phyloP scores from a whole-genome alignment of 202 grass and related monocot genomes.

The Setaria viridis region DNA sequence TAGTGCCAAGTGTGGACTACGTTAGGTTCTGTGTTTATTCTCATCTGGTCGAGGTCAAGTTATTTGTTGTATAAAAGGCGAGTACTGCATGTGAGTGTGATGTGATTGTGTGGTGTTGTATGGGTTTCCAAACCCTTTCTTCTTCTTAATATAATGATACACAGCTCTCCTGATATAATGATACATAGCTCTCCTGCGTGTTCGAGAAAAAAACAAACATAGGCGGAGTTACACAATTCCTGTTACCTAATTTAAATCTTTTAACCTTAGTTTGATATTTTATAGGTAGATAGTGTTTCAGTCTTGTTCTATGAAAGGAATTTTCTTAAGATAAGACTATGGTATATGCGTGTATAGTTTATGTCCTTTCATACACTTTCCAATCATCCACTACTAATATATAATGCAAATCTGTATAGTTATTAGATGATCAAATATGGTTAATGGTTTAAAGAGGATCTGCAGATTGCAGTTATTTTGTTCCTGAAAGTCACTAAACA shows the following conservation, averaged over 20 bases:
- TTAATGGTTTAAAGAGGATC: not conserved
- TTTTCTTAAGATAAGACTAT: not conserved
- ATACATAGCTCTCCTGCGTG: no score
- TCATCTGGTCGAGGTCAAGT: no score
- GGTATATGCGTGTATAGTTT: not conserved
- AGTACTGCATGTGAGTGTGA: no score
- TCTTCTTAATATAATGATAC: no score
- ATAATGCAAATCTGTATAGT: not conserved
- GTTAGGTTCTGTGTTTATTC: no score
- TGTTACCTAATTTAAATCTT: conserved; percentile 5
- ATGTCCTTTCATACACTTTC: not conserved
- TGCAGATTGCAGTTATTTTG: not conserved
- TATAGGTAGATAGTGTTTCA: not conserved
- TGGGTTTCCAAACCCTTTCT: no score
- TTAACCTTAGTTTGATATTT: not conserved
- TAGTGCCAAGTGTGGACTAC: no score
- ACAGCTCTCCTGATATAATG: no score
- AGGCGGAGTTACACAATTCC: not conserved
- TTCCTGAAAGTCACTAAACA: conserved; percentile 7
- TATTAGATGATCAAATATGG: not conserved
- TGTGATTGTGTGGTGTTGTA: no score
- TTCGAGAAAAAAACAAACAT: no score
- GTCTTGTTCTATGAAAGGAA: not conserved
- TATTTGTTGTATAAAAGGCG: no score
- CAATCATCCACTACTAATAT: not conserved